phyloP scores from a whole-genome alignment of 2,329 filamentous ascomycete species.

The Gnomoniopsis sp. region DNA sequence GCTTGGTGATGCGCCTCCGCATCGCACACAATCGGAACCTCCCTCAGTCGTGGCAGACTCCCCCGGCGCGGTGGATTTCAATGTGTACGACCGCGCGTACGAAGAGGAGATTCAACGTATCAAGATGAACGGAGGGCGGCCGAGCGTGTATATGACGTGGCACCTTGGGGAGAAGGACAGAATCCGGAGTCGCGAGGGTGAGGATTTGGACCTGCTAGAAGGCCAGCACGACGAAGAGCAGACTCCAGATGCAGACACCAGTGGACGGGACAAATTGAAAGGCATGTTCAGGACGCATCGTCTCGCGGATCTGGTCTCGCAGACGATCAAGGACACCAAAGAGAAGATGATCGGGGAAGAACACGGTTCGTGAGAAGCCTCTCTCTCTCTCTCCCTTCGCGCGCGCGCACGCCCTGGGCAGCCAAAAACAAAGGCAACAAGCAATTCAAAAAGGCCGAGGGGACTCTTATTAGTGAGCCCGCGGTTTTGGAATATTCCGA shows the following conservation, averaged over 20 bases:
- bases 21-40: constrained; percentile 33
- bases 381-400: no score
- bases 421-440: no score
- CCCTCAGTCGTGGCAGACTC: constrained; percentile 70
- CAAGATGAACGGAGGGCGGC: constrained; percentile 32
- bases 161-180: constrained; percentile 43
- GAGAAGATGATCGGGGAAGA: constrained; percentile 4
- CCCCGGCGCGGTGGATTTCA: constrained; percentile 77
- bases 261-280: constrained; percentile 21
- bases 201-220: constrained; percentile 18
- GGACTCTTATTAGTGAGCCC: no score
- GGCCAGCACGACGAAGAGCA: constrained; percentile 4
- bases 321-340: constrained; percentile 22
- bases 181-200: constrained; percentile 34
- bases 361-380: no score
- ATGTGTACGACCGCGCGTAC: constrained; percentile 87
- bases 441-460: no score
- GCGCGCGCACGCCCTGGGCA: no score
- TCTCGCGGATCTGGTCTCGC: constrained; percentile 30
- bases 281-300: constrained; percentile 16
- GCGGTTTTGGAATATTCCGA: no score
- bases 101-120: constrained; percentile 78
- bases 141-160: constrained; percentile 47
- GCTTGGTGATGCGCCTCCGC: constrained; percentile 42
- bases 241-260: not conserved